Conservation (phyloP, 2,329 filamentous ascomycete genomes). For the Alternaria alternata region DNA sequence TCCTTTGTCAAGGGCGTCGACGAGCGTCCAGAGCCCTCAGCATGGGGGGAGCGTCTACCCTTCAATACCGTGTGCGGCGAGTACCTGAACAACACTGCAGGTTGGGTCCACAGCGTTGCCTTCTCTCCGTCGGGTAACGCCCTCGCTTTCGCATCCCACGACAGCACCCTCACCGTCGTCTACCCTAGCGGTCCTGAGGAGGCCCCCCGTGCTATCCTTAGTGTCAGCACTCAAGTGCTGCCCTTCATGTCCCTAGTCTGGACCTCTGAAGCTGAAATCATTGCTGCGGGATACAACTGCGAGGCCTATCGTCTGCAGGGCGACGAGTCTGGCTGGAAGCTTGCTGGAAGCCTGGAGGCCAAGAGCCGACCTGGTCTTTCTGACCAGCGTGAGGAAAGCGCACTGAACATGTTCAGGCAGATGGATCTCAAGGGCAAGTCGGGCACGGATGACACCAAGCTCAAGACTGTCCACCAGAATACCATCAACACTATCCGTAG, state of each 20-base stretch:
- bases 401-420: conserved; percentile 96
- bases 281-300: conserved; percentile 88
- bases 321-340: conserved; percentile 79
- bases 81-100: conserved; percentile 93
- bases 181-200: conserved; percentile 93
- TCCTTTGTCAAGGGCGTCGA: conserved; percentile 97
- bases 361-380: conserved; percentile 68
- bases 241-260: conserved; percentile 94
- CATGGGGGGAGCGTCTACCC: conserved; percentile 93
- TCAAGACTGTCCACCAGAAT: conserved; percentile 97
- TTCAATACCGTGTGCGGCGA: conserved; percentile 99
- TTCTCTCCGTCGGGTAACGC: conserved; percentile 93
- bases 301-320: conserved; percentile 92
- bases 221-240: conserved; percentile 85
- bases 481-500: conserved; percentile 85
- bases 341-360: conserved; percentile 80
- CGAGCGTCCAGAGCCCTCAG: conserved; percentile 80
- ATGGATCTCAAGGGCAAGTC: conserved; percentile 96
- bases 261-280: conserved; percentile 90
- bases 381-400: conserved; percentile 83
- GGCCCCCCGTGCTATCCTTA: conserved; percentile 88
- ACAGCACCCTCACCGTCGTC: conserved; percentile 95
- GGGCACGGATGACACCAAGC: conserved; percentile 80
- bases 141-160: conserved; percentile 93
- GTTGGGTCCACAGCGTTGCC: conserved; percentile 92